Base-by-base conservation (phyloP, 2,329 filamentous ascomycete species). In the Fusarium dlaminii region DNA sequence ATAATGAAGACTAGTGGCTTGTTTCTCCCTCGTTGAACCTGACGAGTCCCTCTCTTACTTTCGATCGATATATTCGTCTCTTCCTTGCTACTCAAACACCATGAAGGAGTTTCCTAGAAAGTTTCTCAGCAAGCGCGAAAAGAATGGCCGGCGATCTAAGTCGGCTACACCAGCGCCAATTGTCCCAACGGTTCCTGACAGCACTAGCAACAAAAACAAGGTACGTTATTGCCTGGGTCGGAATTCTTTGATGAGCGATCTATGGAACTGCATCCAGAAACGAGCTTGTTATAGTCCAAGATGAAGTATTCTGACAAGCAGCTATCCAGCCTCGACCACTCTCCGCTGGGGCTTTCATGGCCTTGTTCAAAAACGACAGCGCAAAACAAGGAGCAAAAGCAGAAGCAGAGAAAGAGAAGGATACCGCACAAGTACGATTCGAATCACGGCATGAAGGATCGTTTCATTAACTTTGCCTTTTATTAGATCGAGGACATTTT, bases 121-220 rank as follows among this genome's bases (percentile, higher is more conserved):
- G 78, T 91, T 94, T 80, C 89, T 93, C 68, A 93, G 90, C 81
- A 86, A 92, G 75, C 89, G 92, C 75, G 92, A 94, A 78, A 94
- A 89, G 83, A 87, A 86, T 81, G 86, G 84, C 74, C 85, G 84
- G 66, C 87, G 88, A 68, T 86, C 85, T 77, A 90, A 88, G 77
- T 90, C 89, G 52, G 85, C 86, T 27, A 88, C 90, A 59, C 86
- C 87, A 43, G 82, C 86, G 22, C 89, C 90, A 63, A 85, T 87
- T 30, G 81, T 83, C 30, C 68, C 72, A 48, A 37, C 75, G 27
- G 34, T 65, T n/a, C 51, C 73, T 13, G 73, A 74, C 30, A 63
- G 36, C 49, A 49, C 17, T 30, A 42, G 54, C 29, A 68, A 24
- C 45, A 77, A 72, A 45, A 85, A 85, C 71, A 90, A 88, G 85